Conservation (phyloP, 108 stramenopile species). For the Parmales sp. region DNA sequence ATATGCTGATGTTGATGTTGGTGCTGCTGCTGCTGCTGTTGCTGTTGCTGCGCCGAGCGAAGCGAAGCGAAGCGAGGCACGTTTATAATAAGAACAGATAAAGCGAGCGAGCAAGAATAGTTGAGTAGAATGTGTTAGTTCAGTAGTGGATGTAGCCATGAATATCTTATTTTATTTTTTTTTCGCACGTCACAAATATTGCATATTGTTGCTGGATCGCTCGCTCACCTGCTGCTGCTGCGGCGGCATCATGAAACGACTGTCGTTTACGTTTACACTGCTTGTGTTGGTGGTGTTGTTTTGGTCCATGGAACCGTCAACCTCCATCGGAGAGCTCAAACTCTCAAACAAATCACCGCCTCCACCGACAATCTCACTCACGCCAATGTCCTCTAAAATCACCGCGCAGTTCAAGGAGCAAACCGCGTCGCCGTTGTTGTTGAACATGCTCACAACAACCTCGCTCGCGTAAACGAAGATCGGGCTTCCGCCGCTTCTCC, state of each 20-base stretch:
- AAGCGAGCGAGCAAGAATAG: too few species aligned
- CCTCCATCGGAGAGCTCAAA: not conserved
- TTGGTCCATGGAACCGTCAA: not conserved
- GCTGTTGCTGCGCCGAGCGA: not conserved
- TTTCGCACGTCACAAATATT: too few species aligned
- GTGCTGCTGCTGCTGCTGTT: not conserved
- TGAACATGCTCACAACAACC: not conserved
- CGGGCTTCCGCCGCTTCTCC: not conserved
- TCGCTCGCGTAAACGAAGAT: not conserved
- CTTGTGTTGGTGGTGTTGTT: not conserved
- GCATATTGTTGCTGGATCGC: too few species aligned
- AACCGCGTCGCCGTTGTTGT: not conserved
- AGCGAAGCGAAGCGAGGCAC: too few species aligned
- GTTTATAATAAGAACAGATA: too few species aligned
- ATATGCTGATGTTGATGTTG: not conserved
- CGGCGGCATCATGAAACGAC: too few species aligned
- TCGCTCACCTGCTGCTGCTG: too few species aligned
- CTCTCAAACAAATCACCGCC: not conserved
- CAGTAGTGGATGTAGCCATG: too few species aligned
- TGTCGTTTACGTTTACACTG: not conserved
- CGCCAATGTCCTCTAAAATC: not conserved
- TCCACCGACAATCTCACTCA: too few species aligned
- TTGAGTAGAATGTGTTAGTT: too few species aligned
- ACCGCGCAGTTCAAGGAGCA: not conserved
- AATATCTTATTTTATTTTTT: too few species aligned